Conservation (phyloP, 2,329 filamentous ascomycete genomes). For the Mariannaea sp. region DNA sequence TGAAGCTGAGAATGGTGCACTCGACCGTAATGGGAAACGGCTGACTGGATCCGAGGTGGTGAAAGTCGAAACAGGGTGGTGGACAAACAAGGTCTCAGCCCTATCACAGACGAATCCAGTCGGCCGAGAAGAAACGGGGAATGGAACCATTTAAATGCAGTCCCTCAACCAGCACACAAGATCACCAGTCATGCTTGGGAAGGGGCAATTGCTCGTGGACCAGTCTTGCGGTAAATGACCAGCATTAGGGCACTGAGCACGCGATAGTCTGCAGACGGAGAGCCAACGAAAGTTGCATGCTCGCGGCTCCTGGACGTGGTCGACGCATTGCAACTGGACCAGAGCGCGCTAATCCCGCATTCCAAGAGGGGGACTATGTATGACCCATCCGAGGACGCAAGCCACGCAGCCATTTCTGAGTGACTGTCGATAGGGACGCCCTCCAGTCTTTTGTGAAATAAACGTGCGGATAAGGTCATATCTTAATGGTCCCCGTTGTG, state of each 20-base stretch:
- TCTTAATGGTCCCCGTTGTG: constrained; percentile 27
- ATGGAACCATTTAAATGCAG: constrained; percentile 1
- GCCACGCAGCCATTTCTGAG: constrained; percentile 34
- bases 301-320: constrained; percentile 26
- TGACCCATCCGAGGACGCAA: constrained; percentile 28
- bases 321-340: constrained; percentile 14
- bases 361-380: constrained; percentile 21
- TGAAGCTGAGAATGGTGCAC: constrained; percentile 20
- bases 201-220: constrained; percentile 1
- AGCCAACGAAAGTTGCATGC: constrained; percentile 31
- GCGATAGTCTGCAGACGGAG: constrained; percentile 11
- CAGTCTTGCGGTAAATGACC: constrained; percentile 3
- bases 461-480: constrained; percentile 31
- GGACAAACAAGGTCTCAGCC: constrained; percentile 23
- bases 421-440: constrained; percentile 27
- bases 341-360: constrained; percentile 42
- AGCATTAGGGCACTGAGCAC: constrained; percentile 14
- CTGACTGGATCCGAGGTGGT: constrained; percentile 13
- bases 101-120: constrained; percentile 23
- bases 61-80: constrained; percentile 14
- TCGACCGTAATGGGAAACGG: constrained; percentile 17
- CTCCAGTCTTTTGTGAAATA: constrained; percentile 15
- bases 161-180: neutral
- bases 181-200: constrained; percentile 12
- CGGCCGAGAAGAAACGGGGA: constrained; percentile 4